phyloP scores from a whole-genome alignment of 139 green algal genomes.

The Picochlorum sp. region DNA sequence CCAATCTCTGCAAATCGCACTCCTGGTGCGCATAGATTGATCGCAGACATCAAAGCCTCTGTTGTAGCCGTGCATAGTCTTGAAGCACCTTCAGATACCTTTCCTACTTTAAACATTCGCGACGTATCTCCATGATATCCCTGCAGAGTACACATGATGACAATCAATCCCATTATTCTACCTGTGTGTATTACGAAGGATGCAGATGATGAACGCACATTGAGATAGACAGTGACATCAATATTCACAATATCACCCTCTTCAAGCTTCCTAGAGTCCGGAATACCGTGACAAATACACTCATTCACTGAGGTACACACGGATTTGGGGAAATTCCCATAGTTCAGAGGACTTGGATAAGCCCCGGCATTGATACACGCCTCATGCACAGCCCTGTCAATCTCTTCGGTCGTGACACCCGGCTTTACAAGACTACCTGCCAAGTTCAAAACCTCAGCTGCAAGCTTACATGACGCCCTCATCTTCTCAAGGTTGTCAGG shows the following conservation, averaged over 20 bases:
- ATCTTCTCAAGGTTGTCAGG: conserved; percentile 61
- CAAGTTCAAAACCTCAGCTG: conserved; percentile 68
- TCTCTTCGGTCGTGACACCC: conserved; percentile 89
- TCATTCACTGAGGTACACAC: conserved; percentile 98
- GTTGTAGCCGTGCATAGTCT: conserved; percentile 70
- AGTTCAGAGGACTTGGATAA: conserved; percentile 93
- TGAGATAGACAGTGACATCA: conserved; percentile 92
- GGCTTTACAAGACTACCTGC: conserved; percentile 65
- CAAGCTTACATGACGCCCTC: conserved; percentile 73
- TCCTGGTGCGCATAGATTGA: conserved; percentile 68
- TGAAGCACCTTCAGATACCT: conserved; percentile 49
- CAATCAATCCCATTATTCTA: background rate
- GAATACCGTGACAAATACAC: conserved; percentile 92
- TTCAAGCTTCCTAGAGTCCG: conserved; percentile 53
- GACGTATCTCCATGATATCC: conserved; percentile 96
- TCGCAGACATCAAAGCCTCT: conserved; percentile 62
- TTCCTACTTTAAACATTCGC: conserved; percentile 58
- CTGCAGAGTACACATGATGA: conserved; percentile 12
- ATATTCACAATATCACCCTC: conserved; percentile 96
- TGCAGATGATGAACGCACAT: conserved; percentile 35
- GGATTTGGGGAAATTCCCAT: conserved; percentile 89
- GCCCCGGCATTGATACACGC: conserved; percentile 74
- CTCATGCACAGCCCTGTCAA: conserved; percentile 83
- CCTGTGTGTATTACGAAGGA: background rate
- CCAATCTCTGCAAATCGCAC: conserved; percentile 73